Evolutionary conservation across 2,329 filamentous ascomycete genomes (phyloP).

Genomic region (Botryotinia narcissicola): DNA sequence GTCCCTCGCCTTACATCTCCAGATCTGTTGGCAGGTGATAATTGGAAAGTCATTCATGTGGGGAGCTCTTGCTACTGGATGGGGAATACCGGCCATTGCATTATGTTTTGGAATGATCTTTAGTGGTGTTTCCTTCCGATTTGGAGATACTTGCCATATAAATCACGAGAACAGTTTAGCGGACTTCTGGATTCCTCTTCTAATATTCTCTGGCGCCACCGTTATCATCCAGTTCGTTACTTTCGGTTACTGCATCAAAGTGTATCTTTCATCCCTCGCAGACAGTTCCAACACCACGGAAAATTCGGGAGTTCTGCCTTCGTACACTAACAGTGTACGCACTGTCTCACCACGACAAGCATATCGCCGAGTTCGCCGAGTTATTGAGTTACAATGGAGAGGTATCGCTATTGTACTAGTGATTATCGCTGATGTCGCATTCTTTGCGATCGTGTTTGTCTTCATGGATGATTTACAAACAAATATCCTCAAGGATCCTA

Average conservation of each 20-base stretch:
- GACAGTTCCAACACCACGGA: constrained; percentile 70
- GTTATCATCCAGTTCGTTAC: constrained; percentile 81
- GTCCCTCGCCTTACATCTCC: constrained; percentile 87
- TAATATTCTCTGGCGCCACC: constrained; percentile 73
- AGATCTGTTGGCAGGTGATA: constrained; percentile 95
- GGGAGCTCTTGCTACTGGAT: constrained; percentile 74
- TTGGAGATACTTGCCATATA: constrained; percentile 87
- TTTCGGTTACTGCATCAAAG: constrained; percentile 89
- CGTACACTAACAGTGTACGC: constrained; percentile 72
- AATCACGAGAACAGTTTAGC: constrained; percentile 81
- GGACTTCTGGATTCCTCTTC: constrained; percentile 86
- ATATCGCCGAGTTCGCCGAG: constrained; percentile 80
- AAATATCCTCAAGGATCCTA: constrained; percentile 36
- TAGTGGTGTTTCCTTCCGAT: constrained; percentile 91
- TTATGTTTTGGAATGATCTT: constrained; percentile 74
- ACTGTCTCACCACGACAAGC: constrained; percentile 77
- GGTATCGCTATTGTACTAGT: constrained; percentile 87
- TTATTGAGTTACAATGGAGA: constrained; percentile 90
- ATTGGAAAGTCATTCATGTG: constrained; percentile 90
- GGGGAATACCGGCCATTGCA: constrained; percentile 76
- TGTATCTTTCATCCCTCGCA: constrained; percentile 81
- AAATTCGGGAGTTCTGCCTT: constrained; percentile 65
- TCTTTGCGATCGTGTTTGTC: constrained; percentile 90
- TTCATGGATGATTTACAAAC: constrained; percentile 68
- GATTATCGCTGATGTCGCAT: constrained; percentile 87